Evolutionary conservation across 2,329 filamentous ascomycete genomes (phyloP), one percentile per base, ranked within the genome.

Genomic region (Xenoacremonium recifei): DNA sequence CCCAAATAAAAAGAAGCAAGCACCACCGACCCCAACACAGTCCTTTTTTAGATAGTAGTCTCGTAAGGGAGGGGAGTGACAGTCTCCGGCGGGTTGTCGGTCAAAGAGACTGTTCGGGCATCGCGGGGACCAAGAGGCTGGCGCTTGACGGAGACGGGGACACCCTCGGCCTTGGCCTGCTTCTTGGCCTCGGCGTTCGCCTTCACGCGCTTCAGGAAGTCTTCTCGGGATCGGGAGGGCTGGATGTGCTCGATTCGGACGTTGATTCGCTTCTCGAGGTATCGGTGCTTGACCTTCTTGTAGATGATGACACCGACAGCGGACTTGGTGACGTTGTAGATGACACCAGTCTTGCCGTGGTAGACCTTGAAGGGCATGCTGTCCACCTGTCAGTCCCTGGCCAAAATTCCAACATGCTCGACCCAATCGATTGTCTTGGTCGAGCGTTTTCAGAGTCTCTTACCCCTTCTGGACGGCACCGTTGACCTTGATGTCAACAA

Each of bases 251-350:
- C 93, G 75, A 97, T 76, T 71, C 93, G 89, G 77, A 99, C 81
- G 85, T 96, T 97, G 80, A 99, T 85, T 73, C 93, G 92, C 90
- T 99, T 99, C 88, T 99, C 93, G 72, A 99, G 82, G 85, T 96
- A 99, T 68, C 92, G 88, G 86, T 97, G 93, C 78, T 91, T 90
- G 72, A 99, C 93, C 75, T 95, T 89, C 85, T 96, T 96, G 87
- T 95, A 92, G 77, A 99, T 88, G 78, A 99, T 96, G 74, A 99
- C 87, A 67, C 93, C 93, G 70, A 99, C 90, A 58, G 93, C 88
- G 64, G 83, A 87, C 85, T 96, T 96, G 77, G 92, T 93, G 66
- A 99, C 93, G 82, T 99, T 99, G 88, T 95, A 96, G 76, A 96
- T 78, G 65, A 96, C 88, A 70, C 90, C 90, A 55, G 91, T 96